These are phyloP conservation scores for Aciculosporium take DNA, from an alignment of 2,329 filamentous ascomycete species.

Conservation along the genomic window DNA sequence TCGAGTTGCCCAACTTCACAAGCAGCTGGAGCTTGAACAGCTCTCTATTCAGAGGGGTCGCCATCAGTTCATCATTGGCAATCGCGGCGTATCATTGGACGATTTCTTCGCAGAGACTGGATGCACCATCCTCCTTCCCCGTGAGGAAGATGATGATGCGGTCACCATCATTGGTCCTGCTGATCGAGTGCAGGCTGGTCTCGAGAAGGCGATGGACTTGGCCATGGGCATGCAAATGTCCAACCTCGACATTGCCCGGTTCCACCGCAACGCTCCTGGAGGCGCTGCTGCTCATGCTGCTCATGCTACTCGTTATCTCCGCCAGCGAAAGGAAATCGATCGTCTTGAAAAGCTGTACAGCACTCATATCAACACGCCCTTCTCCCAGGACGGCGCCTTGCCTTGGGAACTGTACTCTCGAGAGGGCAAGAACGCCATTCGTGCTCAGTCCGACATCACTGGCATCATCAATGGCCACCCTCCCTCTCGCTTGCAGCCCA, in stretches of 20 bases:
- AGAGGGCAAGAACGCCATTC: conserved; percentile 69
- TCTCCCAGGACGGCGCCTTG: conserved; percentile 51
- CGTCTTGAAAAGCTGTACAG: conserved; percentile 68
- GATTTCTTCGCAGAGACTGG: conserved; percentile 85
- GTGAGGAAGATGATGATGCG: conserved; percentile 63
- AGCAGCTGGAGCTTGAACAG: conserved; percentile 63
- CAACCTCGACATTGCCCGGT: conserved; percentile 66
- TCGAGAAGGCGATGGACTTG: conserved; percentile 76
- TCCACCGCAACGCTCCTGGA: conserved; percentile 58
- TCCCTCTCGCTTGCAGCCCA: conserved; percentile 51
- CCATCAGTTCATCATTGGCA: conserved; percentile 90
- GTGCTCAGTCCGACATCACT: conserved; percentile 61
- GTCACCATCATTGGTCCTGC: conserved; percentile 74
- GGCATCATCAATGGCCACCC: conserved; percentile 61
- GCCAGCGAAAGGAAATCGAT: conserved; percentile 66
- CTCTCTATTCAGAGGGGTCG: conserved; percentile 71
- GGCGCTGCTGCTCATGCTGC: conserved; percentile 68
- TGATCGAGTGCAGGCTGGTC: conserved; percentile 56
- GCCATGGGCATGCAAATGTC: conserved; percentile 77
- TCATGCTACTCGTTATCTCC: conserved; percentile 77
- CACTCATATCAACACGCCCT: conserved; percentile 76
- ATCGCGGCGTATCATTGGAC: conserved; percentile 63
- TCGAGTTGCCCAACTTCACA: conserved; percentile 59
- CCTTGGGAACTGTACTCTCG: conserved; percentile 82
- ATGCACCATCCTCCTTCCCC: conserved; percentile 72